Conservation (phyloP, 768 basidiomycete genomes). For the Lyophyllum shimeji region DNA sequence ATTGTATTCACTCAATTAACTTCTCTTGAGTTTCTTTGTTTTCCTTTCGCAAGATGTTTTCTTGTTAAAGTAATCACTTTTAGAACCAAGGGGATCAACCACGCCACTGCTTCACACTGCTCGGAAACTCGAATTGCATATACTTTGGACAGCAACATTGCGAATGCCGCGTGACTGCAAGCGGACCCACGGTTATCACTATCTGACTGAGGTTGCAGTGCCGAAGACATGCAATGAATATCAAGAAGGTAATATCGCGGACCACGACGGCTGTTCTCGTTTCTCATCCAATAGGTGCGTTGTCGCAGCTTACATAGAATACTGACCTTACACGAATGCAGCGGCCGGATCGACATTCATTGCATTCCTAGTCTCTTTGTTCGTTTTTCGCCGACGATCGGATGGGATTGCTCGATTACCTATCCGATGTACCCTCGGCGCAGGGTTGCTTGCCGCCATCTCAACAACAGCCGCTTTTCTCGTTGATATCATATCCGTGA, state of each 20-base stretch:
- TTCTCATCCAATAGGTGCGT: conserved; percentile 54
- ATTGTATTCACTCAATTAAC: conserved; percentile 50
- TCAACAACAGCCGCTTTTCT: conserved; percentile 51
- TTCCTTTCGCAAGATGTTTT: conserved; percentile 10
- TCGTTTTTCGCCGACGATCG: conserved; percentile 39
- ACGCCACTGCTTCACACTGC: conserved; percentile 40
- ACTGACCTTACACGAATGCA: conserved; percentile 19
- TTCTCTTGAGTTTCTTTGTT: conserved; percentile 35
- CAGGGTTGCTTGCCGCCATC: conserved; percentile 39
- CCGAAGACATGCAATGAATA: conserved; percentile 31
- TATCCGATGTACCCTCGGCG: conserved; percentile 35
- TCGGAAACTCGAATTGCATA: conserved; percentile 52
- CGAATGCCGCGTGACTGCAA: conserved; percentile 40
- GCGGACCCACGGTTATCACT: background rate
- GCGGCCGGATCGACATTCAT: conserved; percentile 52
- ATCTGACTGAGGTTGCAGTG: background rate
- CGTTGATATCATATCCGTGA: conserved; percentile 52
- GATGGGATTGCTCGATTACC: conserved; percentile 35
- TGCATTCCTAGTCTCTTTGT: conserved; percentile 47
- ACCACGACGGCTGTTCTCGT: conserved; percentile 49
- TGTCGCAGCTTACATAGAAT: background rate
- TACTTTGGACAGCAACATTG: conserved; percentile 50
- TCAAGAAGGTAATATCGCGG: conserved; percentile 42
- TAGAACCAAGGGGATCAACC: conserved; percentile 43
- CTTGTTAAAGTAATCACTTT: conserved; percentile 13